Conservation (phyloP, 2,329 filamentous ascomycete genomes). For the Diaporthe humulicola region DNA sequence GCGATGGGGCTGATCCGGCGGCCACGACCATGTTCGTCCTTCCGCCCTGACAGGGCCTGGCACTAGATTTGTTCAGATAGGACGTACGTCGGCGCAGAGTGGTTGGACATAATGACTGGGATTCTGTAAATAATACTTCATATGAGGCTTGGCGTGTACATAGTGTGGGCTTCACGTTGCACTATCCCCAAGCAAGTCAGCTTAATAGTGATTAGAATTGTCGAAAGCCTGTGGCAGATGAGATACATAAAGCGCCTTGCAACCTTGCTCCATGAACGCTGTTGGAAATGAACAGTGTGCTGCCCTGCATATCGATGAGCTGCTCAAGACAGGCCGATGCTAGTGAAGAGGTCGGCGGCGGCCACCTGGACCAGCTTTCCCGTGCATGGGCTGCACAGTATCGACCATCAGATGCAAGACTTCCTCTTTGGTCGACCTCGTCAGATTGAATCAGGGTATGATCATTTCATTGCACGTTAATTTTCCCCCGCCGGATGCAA, state of each 20-base stretch:
- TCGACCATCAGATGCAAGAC: background rate
- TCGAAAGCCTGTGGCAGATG: background rate
- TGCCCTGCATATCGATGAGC: background rate
- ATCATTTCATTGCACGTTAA: constrained; percentile 36
- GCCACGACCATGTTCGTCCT: constrained; percentile 11
- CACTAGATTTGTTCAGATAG: background rate
- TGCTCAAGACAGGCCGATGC: background rate
- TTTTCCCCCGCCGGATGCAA: background rate
- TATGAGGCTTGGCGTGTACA: background rate
- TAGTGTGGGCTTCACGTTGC: background rate
- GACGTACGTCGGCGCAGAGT: too few species aligned
- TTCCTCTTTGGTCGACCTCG: background rate
- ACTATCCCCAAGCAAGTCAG: background rate
- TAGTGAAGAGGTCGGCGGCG: background rate
- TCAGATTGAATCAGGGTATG: constrained; percentile 32
- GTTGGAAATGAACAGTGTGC: constrained; percentile 1
- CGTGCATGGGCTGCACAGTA: background rate
- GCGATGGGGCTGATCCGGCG: constrained; percentile 1
- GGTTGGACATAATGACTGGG: background rate
- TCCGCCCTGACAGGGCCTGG: background rate
- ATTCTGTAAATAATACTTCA: constrained; percentile 14
- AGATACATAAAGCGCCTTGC: background rate
- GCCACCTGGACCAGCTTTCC: background rate
- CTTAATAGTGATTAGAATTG: constrained; percentile 4
- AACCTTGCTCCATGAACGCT: background rate